Evolutionary conservation across 75 land plant genomes (phyloP).

Genomic region (Sequoiadendron giganteum): DNA sequence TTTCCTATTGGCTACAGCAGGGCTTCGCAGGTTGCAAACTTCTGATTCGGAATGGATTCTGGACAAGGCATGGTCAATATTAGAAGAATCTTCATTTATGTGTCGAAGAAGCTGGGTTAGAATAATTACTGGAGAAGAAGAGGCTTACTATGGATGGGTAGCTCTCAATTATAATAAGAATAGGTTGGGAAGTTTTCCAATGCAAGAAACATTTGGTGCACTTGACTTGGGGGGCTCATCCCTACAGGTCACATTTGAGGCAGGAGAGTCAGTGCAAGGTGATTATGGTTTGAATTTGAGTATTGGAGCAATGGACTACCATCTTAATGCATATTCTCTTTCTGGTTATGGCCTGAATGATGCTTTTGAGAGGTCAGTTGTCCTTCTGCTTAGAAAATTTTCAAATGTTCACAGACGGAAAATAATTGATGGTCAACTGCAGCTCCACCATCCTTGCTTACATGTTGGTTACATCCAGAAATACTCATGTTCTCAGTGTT

Average conservation of each 20-base stretch:
- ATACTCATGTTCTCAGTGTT: conserved; percentile 73
- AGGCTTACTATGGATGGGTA: conserved; percentile 99
- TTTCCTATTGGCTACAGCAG: conserved; percentile 91
- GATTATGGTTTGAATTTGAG: conserved; percentile 67
- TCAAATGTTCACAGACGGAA: conserved; percentile 11
- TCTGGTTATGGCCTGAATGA: conserved; percentile 96
- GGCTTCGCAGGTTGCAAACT: conserved; percentile 68
- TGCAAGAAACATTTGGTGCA: conserved; percentile 68
- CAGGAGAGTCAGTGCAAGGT: conserved; percentile 27
- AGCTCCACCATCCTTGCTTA: conserved; percentile 87
- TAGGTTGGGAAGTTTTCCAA: conserved; percentile 49
- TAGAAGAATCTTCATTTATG: conserved; percentile 64
- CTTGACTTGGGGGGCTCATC: conserved; percentile 98
- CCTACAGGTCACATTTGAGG: conserved; percentile 94
- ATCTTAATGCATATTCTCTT: conserved; percentile 89
- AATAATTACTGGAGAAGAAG: conserved; percentile 79
- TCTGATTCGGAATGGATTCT: conserved; percentile 82
- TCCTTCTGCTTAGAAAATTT: conserved; percentile 45
- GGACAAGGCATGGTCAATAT: conserved; percentile 66
- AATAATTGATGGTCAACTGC: conserved; percentile 32
- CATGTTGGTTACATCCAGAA: conserved; percentile 69
- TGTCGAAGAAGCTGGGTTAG: conserved; percentile 74
- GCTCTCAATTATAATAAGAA: conserved; percentile 81
- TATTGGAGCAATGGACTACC: conserved; percentile 71
- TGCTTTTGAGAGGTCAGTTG: conserved; percentile 97